Percentiles rank a stretch among this genome's conserved stretches.
Evolutionary conservation across 805 yeast genomes (phyloP).

Genomic region (Barnettozyma sp.): DNA sequence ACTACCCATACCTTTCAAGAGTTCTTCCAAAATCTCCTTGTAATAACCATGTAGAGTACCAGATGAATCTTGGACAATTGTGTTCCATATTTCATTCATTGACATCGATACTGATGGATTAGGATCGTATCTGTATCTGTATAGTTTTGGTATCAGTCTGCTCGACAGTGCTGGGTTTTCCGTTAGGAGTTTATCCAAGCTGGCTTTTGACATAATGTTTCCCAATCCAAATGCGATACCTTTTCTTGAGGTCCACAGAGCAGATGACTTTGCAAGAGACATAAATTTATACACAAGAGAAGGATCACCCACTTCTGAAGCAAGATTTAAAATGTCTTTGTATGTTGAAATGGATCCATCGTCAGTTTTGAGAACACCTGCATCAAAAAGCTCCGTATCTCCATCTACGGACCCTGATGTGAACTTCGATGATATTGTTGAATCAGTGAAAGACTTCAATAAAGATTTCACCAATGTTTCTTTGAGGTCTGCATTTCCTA

Average conservation of each 20-base stretch:
- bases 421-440: slow-evolving; percentile 37
- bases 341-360: slow-evolving; percentile 88
- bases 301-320: slow-evolving; percentile 95
- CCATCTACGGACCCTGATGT: slow-evolving; percentile 63
- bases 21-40: slow-evolving; percentile 53
- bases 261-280: slow-evolving; percentile 83
- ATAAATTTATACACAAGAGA: slow-evolving; percentile 88
- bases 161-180: slow-evolving; percentile 48
- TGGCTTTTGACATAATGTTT: slow-evolving; percentile 71
- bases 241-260: slow-evolving; percentile 86
- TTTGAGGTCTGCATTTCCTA: slow-evolving; percentile 59
- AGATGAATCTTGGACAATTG: slow-evolving; percentile 52
- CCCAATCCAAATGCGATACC: slow-evolving; percentile 95
- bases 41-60: slow-evolving; percentile 47
- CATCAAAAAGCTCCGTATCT: slow-evolving; percentile 81
- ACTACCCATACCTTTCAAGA: slow-evolving; percentile 61
- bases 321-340: slow-evolving; percentile 79
- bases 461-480: slow-evolving; percentile 69
- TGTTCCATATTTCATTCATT: slow-evolving; percentile 85
- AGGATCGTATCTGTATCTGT: slow-evolving; percentile 82
- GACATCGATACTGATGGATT: slow-evolving; percentile 63
- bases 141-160: slow-evolving; percentile 73
- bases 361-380: slow-evolving; percentile 70
- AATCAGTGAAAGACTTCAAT: slow-evolving; percentile 70
- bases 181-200: slow-evolving; percentile 53